A percentile compares a stretch with the other conserved stretches of the same genome.
phyloP scores from a whole-genome alignment of 1,284 basidiomycete species.

The Blastosporella zonata region DNA sequence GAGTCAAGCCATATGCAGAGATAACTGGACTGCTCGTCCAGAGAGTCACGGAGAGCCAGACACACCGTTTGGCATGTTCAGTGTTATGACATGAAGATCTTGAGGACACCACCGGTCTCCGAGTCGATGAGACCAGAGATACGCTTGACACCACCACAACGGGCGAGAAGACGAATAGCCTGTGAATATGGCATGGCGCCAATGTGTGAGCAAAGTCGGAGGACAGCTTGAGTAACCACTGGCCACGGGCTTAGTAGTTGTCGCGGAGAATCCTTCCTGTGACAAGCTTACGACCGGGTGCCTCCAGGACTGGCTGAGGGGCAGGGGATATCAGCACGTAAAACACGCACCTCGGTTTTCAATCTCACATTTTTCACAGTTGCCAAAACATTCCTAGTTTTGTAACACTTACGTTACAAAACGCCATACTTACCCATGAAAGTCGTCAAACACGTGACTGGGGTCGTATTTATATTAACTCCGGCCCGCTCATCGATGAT shows the following conservation, averaged over 20 bases:
- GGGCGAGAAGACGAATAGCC: conserved; percentile 91
- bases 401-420: too few species aligned
- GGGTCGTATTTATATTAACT: too few species aligned
- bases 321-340: too few species aligned
- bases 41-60: too few species aligned
- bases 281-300: conserved; percentile 86
- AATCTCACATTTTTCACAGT: too few species aligned
- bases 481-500: too few species aligned
- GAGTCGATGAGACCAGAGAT: conserved; percentile 24
- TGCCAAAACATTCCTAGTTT: too few species aligned
- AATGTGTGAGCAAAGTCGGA: neutral
- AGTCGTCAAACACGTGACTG: conserved; percentile 11
- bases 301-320: too few species aligned
- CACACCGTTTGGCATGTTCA: conserved; percentile 76
- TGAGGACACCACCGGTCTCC: conserved; percentile 23
- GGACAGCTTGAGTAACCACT: neutral
- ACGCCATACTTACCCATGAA: neutral
- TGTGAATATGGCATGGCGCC: neutral
- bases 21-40: too few species aligned
- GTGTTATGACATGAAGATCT: conserved; percentile 85
- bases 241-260: conserved; percentile 79
- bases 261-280: conserved; percentile 86
- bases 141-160: conserved; percentile 95
- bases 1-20: too few species aligned
- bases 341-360: too few species aligned